Evolutionary conservation across 257 asterid genomes (phyloP), one percentile per base, ranked within the genome.

Genomic region (Verbascum thapsus): DNA sequence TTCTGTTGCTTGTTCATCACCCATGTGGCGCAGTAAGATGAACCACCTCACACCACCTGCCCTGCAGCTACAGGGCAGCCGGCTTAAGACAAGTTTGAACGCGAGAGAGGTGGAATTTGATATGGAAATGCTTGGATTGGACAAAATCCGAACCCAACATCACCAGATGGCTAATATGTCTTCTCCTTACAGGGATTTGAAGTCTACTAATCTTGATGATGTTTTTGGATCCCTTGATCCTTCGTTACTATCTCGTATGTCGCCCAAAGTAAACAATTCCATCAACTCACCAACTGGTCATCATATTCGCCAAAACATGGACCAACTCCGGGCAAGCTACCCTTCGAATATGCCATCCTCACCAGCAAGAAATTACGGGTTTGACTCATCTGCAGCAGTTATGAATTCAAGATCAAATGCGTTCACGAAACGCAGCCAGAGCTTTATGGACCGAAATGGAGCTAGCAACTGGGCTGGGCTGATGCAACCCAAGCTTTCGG

Each of bases 371-470:
- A 82, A 79, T 0, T 67, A 61, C 1, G 89, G 89, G 3, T 90
- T 79, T 5, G 95, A 90, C 80, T 76, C 97, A 0, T 81, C 95
- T 1, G 94, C 89, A 5, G 91, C 95, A 0, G 82, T 90, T 57
- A 83, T 85, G 96, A 90, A 85, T 69, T 81, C 96, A 0, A 73
- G 97, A 75, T 87, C 96, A 2, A 68, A 87, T 2, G 77, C 84
- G 8, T 84, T 87, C 16, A 51, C 81, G 1, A 81, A 90, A 66
- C 84, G 97, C 17, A 90, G 97, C 83, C 96, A 90, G 78, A 90
- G 97, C 78, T 90, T 90, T 22, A 53, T 81, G 7, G 94, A 87
- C 73, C 95, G 90, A 0, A 69, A 75, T 10, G 74, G 83, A 10
- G 74, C 42, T 22, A 43, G 62, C 63, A 66, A 70, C 13, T 80